These are phyloP conservation scores for Priceomyces castillae DNA, from an alignment of 805 yeast species.

Conservation along the genomic window DNA sequence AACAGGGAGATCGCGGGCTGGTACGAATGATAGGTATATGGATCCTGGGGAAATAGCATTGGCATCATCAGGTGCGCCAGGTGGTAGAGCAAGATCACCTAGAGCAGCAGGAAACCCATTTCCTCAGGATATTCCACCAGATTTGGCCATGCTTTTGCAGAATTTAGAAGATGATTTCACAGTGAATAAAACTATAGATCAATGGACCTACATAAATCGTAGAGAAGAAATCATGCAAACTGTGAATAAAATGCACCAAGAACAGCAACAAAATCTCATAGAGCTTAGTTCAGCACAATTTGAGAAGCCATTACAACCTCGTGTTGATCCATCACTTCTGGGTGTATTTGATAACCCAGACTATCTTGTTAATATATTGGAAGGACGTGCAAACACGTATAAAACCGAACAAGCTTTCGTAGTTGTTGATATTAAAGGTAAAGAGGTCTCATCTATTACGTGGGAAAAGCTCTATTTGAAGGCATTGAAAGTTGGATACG, in stretches of 20 bases:
- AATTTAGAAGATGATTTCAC: slow-evolving; percentile 42
- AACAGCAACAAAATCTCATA: slow-evolving; percentile 22
- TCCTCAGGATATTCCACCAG: slow-evolving; percentile 43
- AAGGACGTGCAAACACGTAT: slow-evolving; percentile 67
- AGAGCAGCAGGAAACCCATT: slow-evolving; percentile 13
- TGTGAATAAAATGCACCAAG: slow-evolving; percentile 35
- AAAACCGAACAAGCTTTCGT: slow-evolving; percentile 66
- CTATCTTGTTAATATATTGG: slow-evolving; percentile 67
- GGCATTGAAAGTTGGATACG: slow-evolving; percentile 86
- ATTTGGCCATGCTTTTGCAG: slow-evolving; percentile 41
- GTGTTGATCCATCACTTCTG: slow-evolving; percentile 35
- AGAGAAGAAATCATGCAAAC: slow-evolving; percentile 43
- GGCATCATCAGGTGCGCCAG: slow-evolving; percentile 17
- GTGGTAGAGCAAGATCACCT: slow-evolving; percentile 14
- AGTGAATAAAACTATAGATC: slow-evolving; percentile 40
- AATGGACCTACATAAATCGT: slow-evolving; percentile 45
- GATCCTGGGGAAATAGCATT: slow-evolving; percentile 14
- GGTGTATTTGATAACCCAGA: slow-evolving; percentile 13
- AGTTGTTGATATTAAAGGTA: slow-evolving; percentile 74
- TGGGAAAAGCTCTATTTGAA: slow-evolving; percentile 87
- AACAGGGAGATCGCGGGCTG: background rate
- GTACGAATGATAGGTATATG: background rate
- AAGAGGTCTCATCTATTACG: slow-evolving; percentile 68
- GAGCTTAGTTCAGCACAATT: slow-evolving; percentile 35
- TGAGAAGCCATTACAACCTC: slow-evolving; percentile 64